These are phyloP conservation scores for Ophiostoma piceae DNA, from an alignment of 2,329 filamentous ascomycete genomes.

Conservation along the genomic window DNA sequence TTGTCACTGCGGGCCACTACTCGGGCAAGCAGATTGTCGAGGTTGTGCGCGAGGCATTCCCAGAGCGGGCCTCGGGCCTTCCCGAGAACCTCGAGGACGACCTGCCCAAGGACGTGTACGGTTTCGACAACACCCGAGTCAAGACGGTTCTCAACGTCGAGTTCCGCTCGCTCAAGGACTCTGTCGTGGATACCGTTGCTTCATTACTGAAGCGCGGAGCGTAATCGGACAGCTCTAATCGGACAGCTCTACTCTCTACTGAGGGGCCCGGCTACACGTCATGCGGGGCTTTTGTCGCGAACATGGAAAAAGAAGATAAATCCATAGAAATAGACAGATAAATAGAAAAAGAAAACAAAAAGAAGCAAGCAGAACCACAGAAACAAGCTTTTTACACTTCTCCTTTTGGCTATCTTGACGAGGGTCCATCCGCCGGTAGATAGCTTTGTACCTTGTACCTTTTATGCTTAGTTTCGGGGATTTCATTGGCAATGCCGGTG, in stretches of 20 bases:
- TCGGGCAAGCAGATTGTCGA: constrained; percentile 1
- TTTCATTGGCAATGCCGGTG: neutral
- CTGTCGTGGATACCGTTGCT: neutral
- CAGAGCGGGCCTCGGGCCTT: neutral
- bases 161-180: constrained; percentile 1
- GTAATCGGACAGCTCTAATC: neutral
- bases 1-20: constrained; percentile 41
- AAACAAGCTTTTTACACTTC: neutral
- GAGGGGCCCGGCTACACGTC: neutral
- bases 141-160: neutral
- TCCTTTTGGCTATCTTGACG: neutral
- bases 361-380: neutral
- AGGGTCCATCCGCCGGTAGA: neutral
- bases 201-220: neutral
- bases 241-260: neutral
- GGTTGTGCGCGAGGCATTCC: neutral
- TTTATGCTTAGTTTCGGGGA: neutral
- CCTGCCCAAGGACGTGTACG: neutral
- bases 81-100: neutral
- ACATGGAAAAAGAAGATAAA: neutral
- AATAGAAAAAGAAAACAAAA: neutral
- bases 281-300: neutral
- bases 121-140: neutral
- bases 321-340: neutral
- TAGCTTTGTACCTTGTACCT: neutral